Base-by-base conservation (phyloP, 305 asterid species). In the Fraxinus platypoda region DNA sequence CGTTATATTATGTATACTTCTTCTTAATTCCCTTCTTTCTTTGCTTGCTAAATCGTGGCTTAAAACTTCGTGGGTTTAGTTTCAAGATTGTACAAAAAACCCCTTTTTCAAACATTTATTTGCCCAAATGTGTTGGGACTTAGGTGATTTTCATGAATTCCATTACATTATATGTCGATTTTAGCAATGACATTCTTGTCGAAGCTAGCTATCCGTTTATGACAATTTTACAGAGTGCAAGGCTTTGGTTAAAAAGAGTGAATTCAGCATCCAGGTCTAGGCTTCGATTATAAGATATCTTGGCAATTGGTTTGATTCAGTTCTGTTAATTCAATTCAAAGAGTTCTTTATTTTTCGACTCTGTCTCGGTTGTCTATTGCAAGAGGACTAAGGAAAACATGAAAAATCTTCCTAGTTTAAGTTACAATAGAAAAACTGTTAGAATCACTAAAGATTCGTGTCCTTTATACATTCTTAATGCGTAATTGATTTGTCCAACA, bases 31-130 rank as follows among this genome's bases (percentile, higher is more conserved):
- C 30, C 57, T n/a, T 77, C 38, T 52, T 21, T 73, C 37, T 59
- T 34, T 12, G 57, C 19, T 46, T 8, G 78, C 49, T 75, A 62
- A 62, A 62, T 46, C 21, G 43, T 84, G 17, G 25, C 76, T 15
- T 57, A 46, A 66, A 72, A 35, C 78, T 73, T 74, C 76, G 49
- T 54, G 79, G 81, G 82, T n/a, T 71, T 75, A 68, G n/a, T 68
- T 46, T 68, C 74, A 68, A 68, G 35, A 25, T 68, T 28, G 35
- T 25, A 68, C 37, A 59, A 59, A 59, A 7, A 21, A 59, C 12
- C 23, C 70, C 1, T 21, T 59, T 21, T 59, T 21, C 57, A 46
- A 8, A 59, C 70, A 59, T 59, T 59, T 6, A 59, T 59, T n/a
- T 59, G 70, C 70, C 30, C 25, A 59, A 59, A 59, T 21, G 9